A percentile compares a stretch with the other conserved stretches of the same genome.
Conservation (phyloP, 768 basidiomycete species). For the Rhodotorula taiwanensis region DNA sequence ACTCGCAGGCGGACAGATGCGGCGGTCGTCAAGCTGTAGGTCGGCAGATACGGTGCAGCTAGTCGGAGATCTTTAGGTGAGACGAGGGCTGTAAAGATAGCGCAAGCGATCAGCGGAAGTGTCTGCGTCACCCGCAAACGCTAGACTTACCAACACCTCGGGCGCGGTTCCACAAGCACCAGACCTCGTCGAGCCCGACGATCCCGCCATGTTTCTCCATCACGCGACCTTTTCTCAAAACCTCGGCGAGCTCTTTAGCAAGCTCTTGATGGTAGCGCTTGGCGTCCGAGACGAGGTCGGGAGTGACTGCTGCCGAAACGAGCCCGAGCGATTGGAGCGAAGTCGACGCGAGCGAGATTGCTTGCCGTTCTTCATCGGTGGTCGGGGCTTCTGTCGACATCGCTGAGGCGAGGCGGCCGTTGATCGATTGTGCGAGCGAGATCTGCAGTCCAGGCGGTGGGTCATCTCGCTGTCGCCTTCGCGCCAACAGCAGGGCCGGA, state of each 20-base stretch:
- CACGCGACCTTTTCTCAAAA: conserved; percentile 54
- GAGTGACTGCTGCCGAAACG: conserved; percentile 31
- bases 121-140: no score
- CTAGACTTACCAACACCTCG: conserved; percentile 32
- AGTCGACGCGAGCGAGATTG: neutral
- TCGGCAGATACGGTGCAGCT: conserved; percentile 58
- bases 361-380: neutral
- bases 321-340: conserved; percentile 19
- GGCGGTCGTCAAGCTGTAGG: conserved; percentile 39
- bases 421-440: conserved; percentile 75
- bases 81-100: conserved; percentile 61
- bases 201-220: conserved; percentile 31
- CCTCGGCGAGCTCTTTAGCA: conserved; percentile 68
- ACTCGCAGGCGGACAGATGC: conserved; percentile 56
- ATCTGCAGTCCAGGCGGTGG: conserved; percentile 44
- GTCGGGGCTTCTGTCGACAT: neutral
- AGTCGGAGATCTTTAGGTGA: conserved; percentile 80
- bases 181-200: conserved; percentile 37
- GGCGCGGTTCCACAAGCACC: conserved; percentile 41
- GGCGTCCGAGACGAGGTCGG: conserved; percentile 81
- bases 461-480: no score
- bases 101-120: neutral
- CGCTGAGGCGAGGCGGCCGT: conserved; percentile 59
- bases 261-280: conserved; percentile 69
- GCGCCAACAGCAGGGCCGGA: neutral